A percentile compares a stretch with the other conserved stretches of the same genome.
Conservation (phyloP, 768 basidiomycete genomes). For the Lyophyllum atratum region DNA sequence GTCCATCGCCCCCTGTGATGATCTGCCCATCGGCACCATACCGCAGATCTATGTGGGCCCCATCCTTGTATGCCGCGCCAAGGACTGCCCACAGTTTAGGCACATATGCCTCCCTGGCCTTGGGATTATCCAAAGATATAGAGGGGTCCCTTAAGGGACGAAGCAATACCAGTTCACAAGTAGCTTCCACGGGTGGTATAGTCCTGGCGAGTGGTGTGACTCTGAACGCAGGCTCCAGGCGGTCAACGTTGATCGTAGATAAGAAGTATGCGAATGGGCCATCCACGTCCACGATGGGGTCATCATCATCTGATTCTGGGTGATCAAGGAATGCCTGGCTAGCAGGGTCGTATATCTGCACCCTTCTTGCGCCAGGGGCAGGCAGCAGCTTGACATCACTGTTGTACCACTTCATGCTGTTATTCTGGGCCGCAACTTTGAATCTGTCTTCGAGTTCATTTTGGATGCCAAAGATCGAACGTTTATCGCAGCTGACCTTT, state of each 20-base stretch:
- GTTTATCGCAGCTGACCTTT: constrained; percentile 37
- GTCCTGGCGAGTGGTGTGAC: constrained; percentile 65
- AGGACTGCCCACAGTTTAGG: constrained; percentile 56
- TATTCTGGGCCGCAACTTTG: constrained; percentile 80
- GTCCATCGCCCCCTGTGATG: constrained; percentile 44
- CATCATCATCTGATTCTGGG: constrained; percentile 31
- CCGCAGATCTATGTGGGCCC: constrained; percentile 63
- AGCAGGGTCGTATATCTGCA: constrained; percentile 64
- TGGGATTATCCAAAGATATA: constrained; percentile 39
- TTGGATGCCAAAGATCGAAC: not conserved
- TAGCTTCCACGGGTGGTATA: constrained; percentile 42
- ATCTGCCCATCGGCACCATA: constrained; percentile 52
- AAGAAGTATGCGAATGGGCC: constrained; percentile 91
- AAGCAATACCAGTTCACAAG: constrained; percentile 76
- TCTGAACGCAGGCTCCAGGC: constrained; percentile 81
- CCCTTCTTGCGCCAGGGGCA: constrained; percentile 33
- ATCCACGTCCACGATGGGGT: constrained; percentile 45
- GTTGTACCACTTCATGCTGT: constrained; percentile 72
- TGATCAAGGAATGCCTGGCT: constrained; percentile 47
- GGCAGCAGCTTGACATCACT: constrained; percentile 61
- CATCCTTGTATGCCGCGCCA: constrained; percentile 74
- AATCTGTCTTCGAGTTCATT: constrained; percentile 47
- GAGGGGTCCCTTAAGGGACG: constrained; percentile 68
- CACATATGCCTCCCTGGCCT: constrained; percentile 50
- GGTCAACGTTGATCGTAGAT: constrained; percentile 79